Percentiles rank a stretch among this genome's conserved stretches.
These are phyloP conservation scores for Austroboletus niveus DNA, from an alignment of 1,284 basidiomycete species.

Conservation along the genomic window DNA sequence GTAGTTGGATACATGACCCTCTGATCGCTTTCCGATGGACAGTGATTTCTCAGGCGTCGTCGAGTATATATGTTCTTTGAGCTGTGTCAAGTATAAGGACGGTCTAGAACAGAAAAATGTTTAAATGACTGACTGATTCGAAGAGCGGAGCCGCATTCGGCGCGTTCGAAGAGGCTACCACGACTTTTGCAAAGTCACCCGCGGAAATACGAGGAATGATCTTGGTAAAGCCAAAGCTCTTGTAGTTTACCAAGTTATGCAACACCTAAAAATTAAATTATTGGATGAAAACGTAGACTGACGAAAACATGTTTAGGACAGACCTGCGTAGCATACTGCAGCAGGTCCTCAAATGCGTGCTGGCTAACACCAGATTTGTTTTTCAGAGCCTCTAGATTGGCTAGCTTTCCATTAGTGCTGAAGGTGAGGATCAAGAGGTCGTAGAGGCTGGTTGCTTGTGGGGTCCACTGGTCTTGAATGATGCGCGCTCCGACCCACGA, in stretches of 20 bases:
- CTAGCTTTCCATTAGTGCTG: slow-evolving; percentile 56
- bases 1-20: slow-evolving; percentile 80
- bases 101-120: background rate
- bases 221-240: slow-evolving; percentile 80
- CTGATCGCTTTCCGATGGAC: slow-evolving; percentile 73
- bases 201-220: slow-evolving; percentile 69
- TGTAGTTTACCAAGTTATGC: slow-evolving; percentile 78
- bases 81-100: slow-evolving; percentile 36
- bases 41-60: slow-evolving; percentile 59
- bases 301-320: slow-evolving; percentile 10
- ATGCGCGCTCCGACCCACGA: slow-evolving; percentile 82
- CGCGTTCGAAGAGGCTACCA: slow-evolving; percentile 58
- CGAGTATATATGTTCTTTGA: slow-evolving; percentile 73
- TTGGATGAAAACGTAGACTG: background rate
- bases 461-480: slow-evolving; percentile 80
- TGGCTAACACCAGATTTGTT: slow-evolving; percentile 49
- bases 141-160: slow-evolving; percentile 57
- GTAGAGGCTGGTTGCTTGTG: slow-evolving; percentile 56
- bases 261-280: slow-evolving; percentile 48
- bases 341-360: slow-evolving; percentile 64
- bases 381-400: slow-evolving; percentile 55
- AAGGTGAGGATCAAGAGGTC: slow-evolving; percentile 70
- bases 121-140: slow-evolving; percentile 47
- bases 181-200: slow-evolving; percentile 60
- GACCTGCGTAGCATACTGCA: slow-evolving; percentile 76